A percentile compares a stretch with the other conserved stretches of the same genome.
phyloP scores from a whole-genome alignment of 2,329 filamentous ascomycete species.

The Hypoxylon sp. region DNA sequence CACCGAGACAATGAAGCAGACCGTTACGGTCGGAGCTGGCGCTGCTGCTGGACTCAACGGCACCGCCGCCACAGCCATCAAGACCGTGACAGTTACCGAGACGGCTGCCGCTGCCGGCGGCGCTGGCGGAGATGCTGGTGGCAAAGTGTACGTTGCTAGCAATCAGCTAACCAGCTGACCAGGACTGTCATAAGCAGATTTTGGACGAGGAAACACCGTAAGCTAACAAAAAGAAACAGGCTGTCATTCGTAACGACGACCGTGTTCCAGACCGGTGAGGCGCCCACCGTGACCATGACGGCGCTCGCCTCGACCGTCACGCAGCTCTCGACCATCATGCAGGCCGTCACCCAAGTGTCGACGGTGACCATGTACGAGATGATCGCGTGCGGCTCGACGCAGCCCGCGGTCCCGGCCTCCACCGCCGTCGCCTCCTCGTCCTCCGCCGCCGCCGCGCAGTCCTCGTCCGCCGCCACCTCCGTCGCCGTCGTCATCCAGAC shows the following conservation, averaged over 20 bases:
- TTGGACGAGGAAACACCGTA: too few relatives aligned
- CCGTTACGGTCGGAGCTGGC: slow-evolving; percentile 47
- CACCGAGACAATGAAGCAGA: slow-evolving; percentile 47
- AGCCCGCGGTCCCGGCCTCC: slow-evolving; percentile 33
- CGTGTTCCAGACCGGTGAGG: slow-evolving; percentile 44
- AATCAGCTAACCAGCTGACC: too few relatives aligned
- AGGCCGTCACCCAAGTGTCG: slow-evolving; percentile 35
- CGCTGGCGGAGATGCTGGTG: slow-evolving; percentile 3
- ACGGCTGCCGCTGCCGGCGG: slow-evolving; percentile 35
- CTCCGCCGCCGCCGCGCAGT: slow-evolving; percentile 31
- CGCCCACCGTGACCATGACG: slow-evolving; percentile 48
- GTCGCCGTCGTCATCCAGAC: not conserved
- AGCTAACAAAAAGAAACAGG: slow-evolving; percentile 22
- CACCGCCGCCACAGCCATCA: slow-evolving; percentile 36
- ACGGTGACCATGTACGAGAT: slow-evolving; percentile 44
- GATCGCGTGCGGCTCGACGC: slow-evolving; percentile 41
- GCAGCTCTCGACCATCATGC: slow-evolving; percentile 34
- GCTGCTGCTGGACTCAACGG: slow-evolving; percentile 42
- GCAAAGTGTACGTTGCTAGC: slow-evolving; percentile 30
- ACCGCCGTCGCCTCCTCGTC: slow-evolving; percentile 40
- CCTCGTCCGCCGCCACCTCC: slow-evolving; percentile 7
- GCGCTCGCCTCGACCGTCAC: slow-evolving; percentile 39
- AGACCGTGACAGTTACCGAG: slow-evolving; percentile 40
- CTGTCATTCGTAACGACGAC: slow-evolving; percentile 50
- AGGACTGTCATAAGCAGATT: too few relatives aligned